Evolutionary conservation across 1,139 yeast genomes (phyloP).

Genomic region (Trichomonascaceae sp.): DNA sequence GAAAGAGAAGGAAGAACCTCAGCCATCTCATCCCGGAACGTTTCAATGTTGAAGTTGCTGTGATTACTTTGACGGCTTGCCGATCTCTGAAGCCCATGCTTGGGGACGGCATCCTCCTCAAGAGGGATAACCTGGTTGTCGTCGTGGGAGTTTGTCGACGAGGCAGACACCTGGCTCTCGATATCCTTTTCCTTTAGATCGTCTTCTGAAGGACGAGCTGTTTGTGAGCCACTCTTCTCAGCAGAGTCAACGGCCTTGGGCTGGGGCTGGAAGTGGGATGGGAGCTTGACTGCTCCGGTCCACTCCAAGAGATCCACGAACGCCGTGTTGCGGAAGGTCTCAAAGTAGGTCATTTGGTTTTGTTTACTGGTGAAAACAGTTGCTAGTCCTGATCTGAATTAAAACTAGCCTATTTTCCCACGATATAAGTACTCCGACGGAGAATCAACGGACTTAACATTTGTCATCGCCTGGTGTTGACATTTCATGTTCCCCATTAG

Average conservation of each 20-base stretch:
- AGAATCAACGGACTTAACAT: too few relatives aligned
- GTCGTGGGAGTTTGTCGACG: not conserved
- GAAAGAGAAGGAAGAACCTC: not conserved
- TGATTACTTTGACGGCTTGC: not conserved
- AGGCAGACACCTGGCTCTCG: not conserved
- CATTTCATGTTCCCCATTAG: too few relatives aligned
- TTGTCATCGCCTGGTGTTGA: too few relatives aligned
- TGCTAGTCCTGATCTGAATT: not conserved
- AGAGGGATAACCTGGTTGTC: too few relatives aligned
- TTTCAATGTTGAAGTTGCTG: not conserved
- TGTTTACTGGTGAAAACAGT: not conserved
- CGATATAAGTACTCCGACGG: too few relatives aligned
- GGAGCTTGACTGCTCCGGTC: constrained; percentile 6
- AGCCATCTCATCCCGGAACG: not conserved
- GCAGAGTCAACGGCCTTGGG: constrained; percentile 1
- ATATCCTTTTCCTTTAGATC: constrained; percentile 1
- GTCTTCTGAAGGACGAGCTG: not conserved
- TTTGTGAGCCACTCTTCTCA: not conserved
- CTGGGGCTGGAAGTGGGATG: constrained; percentile 6
- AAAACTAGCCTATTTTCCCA: too few relatives aligned
- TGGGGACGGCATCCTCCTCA: not conserved
- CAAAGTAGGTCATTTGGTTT: constrained; percentile 4
- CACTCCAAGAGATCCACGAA: constrained; percentile 7
- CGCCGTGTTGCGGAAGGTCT: constrained; percentile 6
- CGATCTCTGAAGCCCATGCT: not conserved